Evolutionary conservation across 2,329 filamentous ascomycete genomes (phyloP), one percentile per base, ranked within the genome.

Genomic region (Aspergillus bombycis): DNA sequence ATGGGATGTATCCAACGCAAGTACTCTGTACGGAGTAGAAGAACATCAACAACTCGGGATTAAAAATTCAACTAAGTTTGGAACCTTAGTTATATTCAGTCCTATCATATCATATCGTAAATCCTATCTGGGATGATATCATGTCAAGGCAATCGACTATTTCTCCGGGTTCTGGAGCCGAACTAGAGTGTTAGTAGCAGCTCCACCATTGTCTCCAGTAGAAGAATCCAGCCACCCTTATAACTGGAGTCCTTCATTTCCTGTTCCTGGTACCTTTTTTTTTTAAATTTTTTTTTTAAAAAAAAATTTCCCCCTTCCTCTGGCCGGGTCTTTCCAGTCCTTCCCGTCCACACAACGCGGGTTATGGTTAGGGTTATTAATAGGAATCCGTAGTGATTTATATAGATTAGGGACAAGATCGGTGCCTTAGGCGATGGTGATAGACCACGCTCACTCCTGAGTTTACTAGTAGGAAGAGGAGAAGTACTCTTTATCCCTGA

Each of bases 161-260:
- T 65, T 63, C 65, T 67, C 65, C 65, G 66, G 50, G 34, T 59
- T 57, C 57, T 65, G 60, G 66, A 60, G 57, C 63, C 56, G 62
- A 60, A 56, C 60, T 59, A 60, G 61, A 43, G 28, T 14, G 45
- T 48, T 26, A 52, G 48, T 52, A 21, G 59, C 55, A 62, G 64
- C 54, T 64, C 65, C 65, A 67, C 65, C 43, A 46, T 30, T 30
- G 46, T 53, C 59, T 55, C 60, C 57, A 52, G 48, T 32, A n/a
- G 48, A 11, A n/a, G 48, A 52, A 52, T 57, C 55, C 55, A 62
- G 57, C 57, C 57, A 59, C 57, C 45, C 28, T 36, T 50, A 59
- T 52, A 52, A 21, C 12, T 4, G 41, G 36, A 59, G 45, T 59
- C 45, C 57, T 52, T 59, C 57, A 52, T 59, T 59, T 59, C 57